These are phyloP conservation scores for Chlorella sp. DNA, from an alignment of 139 green algal species.

Conservation along the genomic window DNA sequence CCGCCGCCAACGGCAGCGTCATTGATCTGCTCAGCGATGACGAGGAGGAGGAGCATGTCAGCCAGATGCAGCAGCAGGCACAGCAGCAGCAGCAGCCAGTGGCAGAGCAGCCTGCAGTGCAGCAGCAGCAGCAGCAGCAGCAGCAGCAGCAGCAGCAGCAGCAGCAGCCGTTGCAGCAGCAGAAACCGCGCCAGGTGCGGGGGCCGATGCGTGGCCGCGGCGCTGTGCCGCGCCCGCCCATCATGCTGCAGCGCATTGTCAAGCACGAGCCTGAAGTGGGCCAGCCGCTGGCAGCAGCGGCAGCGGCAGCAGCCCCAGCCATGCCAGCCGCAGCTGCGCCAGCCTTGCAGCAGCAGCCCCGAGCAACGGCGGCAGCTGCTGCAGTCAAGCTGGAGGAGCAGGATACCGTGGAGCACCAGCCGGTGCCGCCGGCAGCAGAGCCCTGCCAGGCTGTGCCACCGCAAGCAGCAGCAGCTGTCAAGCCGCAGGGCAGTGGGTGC, in stretches of 20 bases:
- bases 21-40: not conserved
- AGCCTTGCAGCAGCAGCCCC: no score
- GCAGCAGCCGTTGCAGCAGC: not conserved
- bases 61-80: not conserved
- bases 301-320: not conserved
- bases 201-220: not conserved
- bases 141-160: not conserved
- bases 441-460: not conserved
- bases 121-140: slow-evolving; percentile 6
- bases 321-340: not conserved
- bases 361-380: not conserved
- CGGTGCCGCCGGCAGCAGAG: not conserved
- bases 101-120: not conserved
- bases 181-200: not conserved
- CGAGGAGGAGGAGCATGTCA: not conserved
- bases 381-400: no score
- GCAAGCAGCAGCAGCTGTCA: not conserved
- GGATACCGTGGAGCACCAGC: not conserved
- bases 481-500: not conserved
- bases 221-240: not conserved
- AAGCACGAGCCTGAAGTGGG: not conserved
- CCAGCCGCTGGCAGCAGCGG: not conserved
- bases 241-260: not conserved
- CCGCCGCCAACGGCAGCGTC: not conserved
- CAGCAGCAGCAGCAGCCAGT: not conserved